These are phyloP conservation scores for Geotrichum phurueaensis DNA, from an alignment of 1,139 yeast genomes.

Conservation along the genomic window DNA sequence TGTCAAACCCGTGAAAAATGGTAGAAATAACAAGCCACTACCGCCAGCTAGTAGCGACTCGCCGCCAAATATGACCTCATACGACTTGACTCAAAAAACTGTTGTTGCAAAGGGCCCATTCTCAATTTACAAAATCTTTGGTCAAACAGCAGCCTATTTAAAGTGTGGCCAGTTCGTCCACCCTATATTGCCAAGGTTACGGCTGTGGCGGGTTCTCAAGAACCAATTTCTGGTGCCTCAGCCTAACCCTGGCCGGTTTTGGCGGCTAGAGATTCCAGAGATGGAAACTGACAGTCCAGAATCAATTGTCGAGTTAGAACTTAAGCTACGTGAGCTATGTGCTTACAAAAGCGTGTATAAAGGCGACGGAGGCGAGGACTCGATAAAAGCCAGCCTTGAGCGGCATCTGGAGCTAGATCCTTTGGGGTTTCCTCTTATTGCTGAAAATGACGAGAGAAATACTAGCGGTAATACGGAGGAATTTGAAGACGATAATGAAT, in stretches of 20 bases:
- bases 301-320: not conserved
- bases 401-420: constrained; percentile 6
- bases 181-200: constrained; percentile 59
- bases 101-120: constrained; percentile 44
- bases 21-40: not conserved
- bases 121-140: constrained; percentile 58
- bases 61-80: not conserved
- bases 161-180: constrained; percentile 57
- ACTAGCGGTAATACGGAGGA: not conserved
- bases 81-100: not conserved
- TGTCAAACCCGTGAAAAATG: not conserved
- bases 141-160: constrained; percentile 58
- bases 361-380: not conserved
- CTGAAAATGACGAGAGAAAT: not conserved
- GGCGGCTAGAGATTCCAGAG: constrained; percentile 48
- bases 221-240: constrained; percentile 59
- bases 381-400: not conserved
- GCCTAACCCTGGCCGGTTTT: constrained; percentile 65
- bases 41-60: not conserved
- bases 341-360: not conserved
- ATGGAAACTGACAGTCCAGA: not conserved
- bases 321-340: not conserved
- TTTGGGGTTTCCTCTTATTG: constrained; percentile 5
- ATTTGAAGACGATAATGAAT: not conserved
- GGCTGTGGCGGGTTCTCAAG: constrained; percentile 48